Conservation (phyloP, 768 basidiomycete species). For the Terana coerulea region DNA sequence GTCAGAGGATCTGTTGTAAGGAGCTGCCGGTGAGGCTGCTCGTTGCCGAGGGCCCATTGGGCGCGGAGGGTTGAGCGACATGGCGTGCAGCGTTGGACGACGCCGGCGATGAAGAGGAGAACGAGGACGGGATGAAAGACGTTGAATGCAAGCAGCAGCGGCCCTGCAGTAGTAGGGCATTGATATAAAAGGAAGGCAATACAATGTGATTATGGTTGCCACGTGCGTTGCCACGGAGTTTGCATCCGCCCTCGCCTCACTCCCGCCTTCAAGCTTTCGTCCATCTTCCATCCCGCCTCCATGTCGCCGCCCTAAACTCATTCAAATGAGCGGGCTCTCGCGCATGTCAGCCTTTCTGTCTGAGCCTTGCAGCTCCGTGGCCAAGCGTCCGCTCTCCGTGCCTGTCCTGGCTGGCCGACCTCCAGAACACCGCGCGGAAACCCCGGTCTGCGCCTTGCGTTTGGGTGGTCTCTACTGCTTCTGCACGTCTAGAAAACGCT, state of each 20-base stretch:
- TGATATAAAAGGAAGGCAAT: conserved; percentile 6
- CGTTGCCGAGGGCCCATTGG: conserved; percentile 53
- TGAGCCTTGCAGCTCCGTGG: no score
- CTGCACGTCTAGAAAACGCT: no score
- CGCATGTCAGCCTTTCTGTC: no score
- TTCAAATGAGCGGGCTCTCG: no score
- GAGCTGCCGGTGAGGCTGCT: conserved; percentile 38
- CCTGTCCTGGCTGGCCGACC: no score
- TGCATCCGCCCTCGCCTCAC: conserved; percentile 1
- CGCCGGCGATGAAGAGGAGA: conserved; percentile 15
- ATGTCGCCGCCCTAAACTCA: no score
- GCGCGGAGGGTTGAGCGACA: conserved; percentile 28
- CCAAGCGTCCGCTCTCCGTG: no score
- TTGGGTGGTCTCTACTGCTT: no score
- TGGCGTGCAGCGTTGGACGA: conserved; percentile 21
- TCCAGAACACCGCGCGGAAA: no score
- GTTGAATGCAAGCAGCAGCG: background rate
- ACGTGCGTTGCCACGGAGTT: conserved; percentile 3
- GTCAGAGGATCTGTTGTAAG: conserved; percentile 26
- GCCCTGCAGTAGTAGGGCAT: conserved; percentile 5
- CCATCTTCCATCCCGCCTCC: background rate
- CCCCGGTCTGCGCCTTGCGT: no score
- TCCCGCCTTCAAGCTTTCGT: background rate
- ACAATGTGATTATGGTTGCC: conserved; percentile 8
- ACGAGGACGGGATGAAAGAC: conserved; percentile 1